Conservation (phyloP, 495 filamentous ascomycete genomes). For the Podospora appendiculata region DNA sequence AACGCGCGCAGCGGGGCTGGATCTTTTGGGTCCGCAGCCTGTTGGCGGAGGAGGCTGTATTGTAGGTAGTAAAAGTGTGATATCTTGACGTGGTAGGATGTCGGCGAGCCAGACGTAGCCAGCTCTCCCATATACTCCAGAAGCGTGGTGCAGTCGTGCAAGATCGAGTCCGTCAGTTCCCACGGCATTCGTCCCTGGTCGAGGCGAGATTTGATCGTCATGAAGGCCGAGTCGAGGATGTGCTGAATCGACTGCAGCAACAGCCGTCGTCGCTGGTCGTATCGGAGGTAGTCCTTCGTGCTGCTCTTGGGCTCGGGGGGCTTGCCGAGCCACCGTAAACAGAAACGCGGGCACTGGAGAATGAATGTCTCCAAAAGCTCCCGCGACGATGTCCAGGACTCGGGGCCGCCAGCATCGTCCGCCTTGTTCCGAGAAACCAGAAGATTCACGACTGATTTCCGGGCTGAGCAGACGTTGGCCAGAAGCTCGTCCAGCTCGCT, state of each 20-base stretch:
- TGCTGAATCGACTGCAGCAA: constrained; percentile 36
- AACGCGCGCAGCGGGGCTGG: constrained; percentile 36
- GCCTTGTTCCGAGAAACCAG: constrained; percentile 22
- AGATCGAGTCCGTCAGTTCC: constrained; percentile 43
- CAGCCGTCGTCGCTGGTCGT: constrained; percentile 47
- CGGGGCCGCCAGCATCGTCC: constrained; percentile 6
- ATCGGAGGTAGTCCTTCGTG: constrained; percentile 44
- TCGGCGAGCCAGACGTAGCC: constrained; percentile 16
- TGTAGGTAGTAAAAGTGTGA: constrained; percentile 76
- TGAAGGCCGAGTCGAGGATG: constrained; percentile 49
- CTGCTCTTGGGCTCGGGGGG: constrained; percentile 29
- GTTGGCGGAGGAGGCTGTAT: constrained; percentile 31
- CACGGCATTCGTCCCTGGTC: constrained; percentile 33
- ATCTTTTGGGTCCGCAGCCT: constrained; percentile 29
- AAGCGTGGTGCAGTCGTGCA: constrained; percentile 47
- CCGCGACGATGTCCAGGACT: constrained; percentile 3
- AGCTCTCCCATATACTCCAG: constrained; percentile 38
- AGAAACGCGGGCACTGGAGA: constrained; percentile 44
- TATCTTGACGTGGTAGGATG: constrained; percentile 50
- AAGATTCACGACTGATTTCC: constrained; percentile 51
- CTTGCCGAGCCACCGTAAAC: constrained; percentile 48
- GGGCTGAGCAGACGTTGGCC: constrained; percentile 51
- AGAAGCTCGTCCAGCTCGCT: constrained; percentile 65
- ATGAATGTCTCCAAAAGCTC: constrained; percentile 41
- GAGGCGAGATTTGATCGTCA: constrained; percentile 38